These are phyloP conservation scores for Cichorium intybus DNA, from an alignment of 140 eudicot species.

Conservation along the genomic window DNA sequence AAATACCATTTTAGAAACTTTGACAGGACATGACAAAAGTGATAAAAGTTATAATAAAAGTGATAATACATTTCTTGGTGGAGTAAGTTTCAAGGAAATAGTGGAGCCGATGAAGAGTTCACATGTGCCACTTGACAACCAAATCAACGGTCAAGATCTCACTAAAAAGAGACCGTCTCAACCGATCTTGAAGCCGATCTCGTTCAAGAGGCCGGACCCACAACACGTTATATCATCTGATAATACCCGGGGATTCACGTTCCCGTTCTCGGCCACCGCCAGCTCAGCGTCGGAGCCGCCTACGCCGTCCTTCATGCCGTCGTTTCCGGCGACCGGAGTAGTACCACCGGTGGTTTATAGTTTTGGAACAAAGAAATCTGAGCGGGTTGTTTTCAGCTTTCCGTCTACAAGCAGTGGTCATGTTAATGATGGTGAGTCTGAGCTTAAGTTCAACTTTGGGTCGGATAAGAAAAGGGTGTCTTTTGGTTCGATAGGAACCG, in stretches of 20 bases:
- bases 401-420: slow-evolving; percentile 64
- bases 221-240: slow-evolving; percentile 39
- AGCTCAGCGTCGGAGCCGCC: slow-evolving; percentile 74
- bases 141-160: slow-evolving; percentile 37
- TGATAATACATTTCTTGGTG: slow-evolving; percentile 15
- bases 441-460: slow-evolving; percentile 74
- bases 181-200: slow-evolving; percentile 58
- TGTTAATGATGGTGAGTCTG: slow-evolving; percentile 37
- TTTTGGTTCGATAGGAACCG: slow-evolving; percentile 50
- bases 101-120: slow-evolving; percentile 25
- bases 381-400: slow-evolving; percentile 58
- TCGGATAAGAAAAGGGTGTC: slow-evolving; percentile 59
- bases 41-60: slow-evolving; percentile 13
- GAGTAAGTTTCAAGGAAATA: slow-evolving; percentile 10
- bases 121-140: slow-evolving; percentile 28
- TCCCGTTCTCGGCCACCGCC: slow-evolving; percentile 61
- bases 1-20: slow-evolving; percentile 13
- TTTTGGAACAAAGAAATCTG: slow-evolving; percentile 58
- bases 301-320: slow-evolving; percentile 79
- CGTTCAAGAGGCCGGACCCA: slow-evolving; percentile 44
- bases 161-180: slow-evolving; percentile 38
- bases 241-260: slow-evolving; percentile 59
- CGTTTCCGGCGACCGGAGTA: slow-evolving; percentile 27
- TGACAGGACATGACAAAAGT: slow-evolving; percentile 34
- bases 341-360: slow-evolving; percentile 34